phyloP scores from a whole-genome alignment of 805 yeast genomes.

The Monosporozyma aerobia region DNA sequence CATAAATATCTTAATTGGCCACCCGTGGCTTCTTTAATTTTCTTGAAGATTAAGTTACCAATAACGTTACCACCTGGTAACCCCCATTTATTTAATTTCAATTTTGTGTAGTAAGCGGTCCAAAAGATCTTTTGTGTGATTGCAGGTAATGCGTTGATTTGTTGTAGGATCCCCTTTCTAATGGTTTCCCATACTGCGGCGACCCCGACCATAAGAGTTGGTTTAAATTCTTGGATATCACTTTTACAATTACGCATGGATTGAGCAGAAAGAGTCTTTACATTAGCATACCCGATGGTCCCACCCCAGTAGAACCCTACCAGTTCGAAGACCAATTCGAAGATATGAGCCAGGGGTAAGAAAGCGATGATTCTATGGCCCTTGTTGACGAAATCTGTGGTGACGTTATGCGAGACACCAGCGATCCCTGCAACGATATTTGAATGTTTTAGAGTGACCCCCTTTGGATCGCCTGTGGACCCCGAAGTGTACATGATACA shows the following conservation, averaged over 20 bases:
- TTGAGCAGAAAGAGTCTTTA: slow-evolving; percentile 77
- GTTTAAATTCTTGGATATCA: slow-evolving; percentile 79
- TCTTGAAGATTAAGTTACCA: slow-evolving; percentile 71
- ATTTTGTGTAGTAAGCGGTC: slow-evolving; percentile 74
- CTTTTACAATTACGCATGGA: slow-evolving; percentile 81
- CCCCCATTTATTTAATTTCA: slow-evolving; percentile 47
- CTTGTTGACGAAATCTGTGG: slow-evolving; percentile 38
- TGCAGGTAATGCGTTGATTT: slow-evolving; percentile 58
- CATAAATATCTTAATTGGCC: slow-evolving; percentile 65
- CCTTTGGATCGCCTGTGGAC: slow-evolving; percentile 72
- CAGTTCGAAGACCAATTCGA: slow-evolving; percentile 84
- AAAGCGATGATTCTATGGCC: slow-evolving; percentile 75
- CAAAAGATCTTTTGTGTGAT: slow-evolving; percentile 77
- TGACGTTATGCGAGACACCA: slow-evolving; percentile 64
- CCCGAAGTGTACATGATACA: slow-evolving; percentile 70
- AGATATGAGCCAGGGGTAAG: slow-evolving; percentile 92
- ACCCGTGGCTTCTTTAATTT: slow-evolving; percentile 90
- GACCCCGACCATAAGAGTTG: slow-evolving; percentile 95
- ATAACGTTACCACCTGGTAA: slow-evolving; percentile 62
- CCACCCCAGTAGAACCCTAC: slow-evolving; percentile 82
- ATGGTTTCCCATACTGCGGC: slow-evolving; percentile 98
- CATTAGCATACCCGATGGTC: slow-evolving; percentile 78
- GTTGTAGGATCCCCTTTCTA: slow-evolving; percentile 80
- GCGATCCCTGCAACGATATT: slow-evolving; percentile 75
- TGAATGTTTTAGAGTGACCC: slow-evolving; percentile 55